Percentiles rank a stretch among this genome's conserved stretches.
Conservation (phyloP, 495 filamentous ascomycete species). For the Glonium stellatum region DNA sequence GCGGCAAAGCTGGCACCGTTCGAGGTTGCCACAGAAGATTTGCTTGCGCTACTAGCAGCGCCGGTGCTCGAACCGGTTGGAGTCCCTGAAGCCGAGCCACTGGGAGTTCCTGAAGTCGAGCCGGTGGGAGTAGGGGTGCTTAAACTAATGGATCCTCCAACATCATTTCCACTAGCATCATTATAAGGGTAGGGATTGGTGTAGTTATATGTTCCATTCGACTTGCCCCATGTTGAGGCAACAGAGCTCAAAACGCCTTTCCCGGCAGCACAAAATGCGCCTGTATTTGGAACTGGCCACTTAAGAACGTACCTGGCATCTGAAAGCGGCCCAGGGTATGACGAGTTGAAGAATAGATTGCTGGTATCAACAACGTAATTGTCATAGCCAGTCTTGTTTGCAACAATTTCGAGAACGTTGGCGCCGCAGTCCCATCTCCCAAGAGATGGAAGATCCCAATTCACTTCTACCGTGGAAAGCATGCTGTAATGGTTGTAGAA, state of each 20-base stretch:
- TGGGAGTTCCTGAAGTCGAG: not conserved
- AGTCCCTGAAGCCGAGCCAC: not conserved
- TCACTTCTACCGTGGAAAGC: slow-evolving; percentile 57
- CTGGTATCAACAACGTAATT: slow-evolving; percentile 45
- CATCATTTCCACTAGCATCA: not conserved
- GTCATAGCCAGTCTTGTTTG: slow-evolving; percentile 50
- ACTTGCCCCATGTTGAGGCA: not conserved
- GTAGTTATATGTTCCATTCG: not conserved
- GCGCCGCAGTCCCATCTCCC: slow-evolving; percentile 67
- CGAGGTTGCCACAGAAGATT: not conserved
- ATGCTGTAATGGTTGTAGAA: slow-evolving; percentile 70
- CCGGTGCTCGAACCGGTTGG: not conserved
- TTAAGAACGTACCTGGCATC: slow-evolving; percentile 29
- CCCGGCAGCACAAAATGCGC: slow-evolving; percentile 42
- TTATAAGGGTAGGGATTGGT: not conserved
- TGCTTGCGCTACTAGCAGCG: not conserved
- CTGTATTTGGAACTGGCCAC: slow-evolving; percentile 42
- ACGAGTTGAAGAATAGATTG: slow-evolving; percentile 42
- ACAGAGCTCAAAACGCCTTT: slow-evolving; percentile 36
- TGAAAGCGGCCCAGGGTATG: slow-evolving; percentile 46
- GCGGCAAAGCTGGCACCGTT: not conserved
- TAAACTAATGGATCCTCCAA: not conserved
- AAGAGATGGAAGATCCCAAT: slow-evolving; percentile 62
- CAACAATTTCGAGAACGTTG: slow-evolving; percentile 58
- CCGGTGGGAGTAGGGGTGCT: not conserved